phyloP scores from a whole-genome alignment of 1,284 basidiomycete species.

The Apiotrichum gracile region DNA sequence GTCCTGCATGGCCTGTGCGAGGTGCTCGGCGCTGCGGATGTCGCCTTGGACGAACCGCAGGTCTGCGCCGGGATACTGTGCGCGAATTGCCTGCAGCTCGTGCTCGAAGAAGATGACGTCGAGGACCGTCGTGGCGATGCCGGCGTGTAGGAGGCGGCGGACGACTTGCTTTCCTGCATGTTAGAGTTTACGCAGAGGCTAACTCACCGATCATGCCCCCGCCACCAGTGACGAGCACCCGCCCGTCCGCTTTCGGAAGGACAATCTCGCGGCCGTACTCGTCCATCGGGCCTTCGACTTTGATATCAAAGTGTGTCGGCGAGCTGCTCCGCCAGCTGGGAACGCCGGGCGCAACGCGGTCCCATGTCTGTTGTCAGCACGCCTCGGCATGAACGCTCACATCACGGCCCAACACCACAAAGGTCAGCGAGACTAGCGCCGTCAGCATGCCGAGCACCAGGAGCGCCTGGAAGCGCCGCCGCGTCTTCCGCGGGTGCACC shows the following conservation, averaged over 20 bases:
- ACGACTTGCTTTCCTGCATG: conserved; percentile 22
- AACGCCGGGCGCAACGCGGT: too few species aligned
- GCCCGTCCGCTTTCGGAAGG: neutral
- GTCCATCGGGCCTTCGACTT: neutral
- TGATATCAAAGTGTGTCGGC: too few species aligned
- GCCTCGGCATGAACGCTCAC: too few species aligned
- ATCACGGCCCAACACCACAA: too few species aligned
- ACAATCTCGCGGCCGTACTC: neutral
- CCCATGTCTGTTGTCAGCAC: too few species aligned
- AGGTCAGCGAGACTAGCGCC: too few species aligned
- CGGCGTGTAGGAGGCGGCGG: conserved; percentile 12
- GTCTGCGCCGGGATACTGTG: conserved; percentile 8
- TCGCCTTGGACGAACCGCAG: conserved; percentile 20
- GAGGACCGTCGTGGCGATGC: conserved; percentile 21
- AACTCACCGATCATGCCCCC: conserved; percentile 14
- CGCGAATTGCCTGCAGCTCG: conserved; percentile 17
- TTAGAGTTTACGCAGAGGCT: neutral
- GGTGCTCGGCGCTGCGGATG: conserved; percentile 20
- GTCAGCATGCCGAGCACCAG: too few species aligned
- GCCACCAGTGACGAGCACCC: conserved; percentile 13
- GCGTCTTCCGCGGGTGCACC: too few species aligned
- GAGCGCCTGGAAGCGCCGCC: too few species aligned
- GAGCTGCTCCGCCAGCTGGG: too few species aligned
- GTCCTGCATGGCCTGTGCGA: conserved; percentile 14
- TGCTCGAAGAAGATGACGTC: conserved; percentile 24